phyloP scores from a whole-genome alignment of 2,329 filamentous ascomycete species.

The Penicillium glabrum region DNA sequence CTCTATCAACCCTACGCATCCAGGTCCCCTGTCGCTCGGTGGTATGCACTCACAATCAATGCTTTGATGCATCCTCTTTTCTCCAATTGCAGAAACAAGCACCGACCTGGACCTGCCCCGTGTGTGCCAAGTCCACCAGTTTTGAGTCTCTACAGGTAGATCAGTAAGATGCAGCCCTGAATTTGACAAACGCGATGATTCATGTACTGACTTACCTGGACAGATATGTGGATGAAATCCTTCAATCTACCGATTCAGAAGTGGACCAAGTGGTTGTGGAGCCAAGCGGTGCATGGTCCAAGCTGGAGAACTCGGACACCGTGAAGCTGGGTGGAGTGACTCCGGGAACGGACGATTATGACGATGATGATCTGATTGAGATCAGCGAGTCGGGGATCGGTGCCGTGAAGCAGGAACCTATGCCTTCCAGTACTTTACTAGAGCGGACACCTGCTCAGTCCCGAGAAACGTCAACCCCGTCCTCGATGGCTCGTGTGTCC shows the following conservation, averaged over 20 bases:
- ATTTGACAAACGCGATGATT: background rate
- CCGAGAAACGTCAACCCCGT: slow-evolving; percentile 39
- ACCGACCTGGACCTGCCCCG: slow-evolving; percentile 93
- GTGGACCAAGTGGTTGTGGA: slow-evolving; percentile 88
- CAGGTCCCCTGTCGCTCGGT: slow-evolving; percentile 75
- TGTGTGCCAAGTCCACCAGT: slow-evolving; percentile 80
- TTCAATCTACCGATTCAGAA: slow-evolving; percentile 68
- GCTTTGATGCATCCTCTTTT: slow-evolving; percentile 91
- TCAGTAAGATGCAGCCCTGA: slow-evolving; percentile 58
- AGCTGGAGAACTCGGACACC: slow-evolving; percentile 44
- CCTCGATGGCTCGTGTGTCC: slow-evolving; percentile 35
- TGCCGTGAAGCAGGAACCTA: slow-evolving; percentile 40
- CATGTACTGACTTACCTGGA: background rate
- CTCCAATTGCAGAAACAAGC: slow-evolving; percentile 93
- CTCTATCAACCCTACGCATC: slow-evolving; percentile 82
- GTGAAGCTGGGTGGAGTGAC: slow-evolving; percentile 39
- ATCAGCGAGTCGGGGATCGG: slow-evolving; percentile 41
- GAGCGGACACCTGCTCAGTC: slow-evolving; percentile 37
- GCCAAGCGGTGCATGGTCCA: slow-evolving; percentile 76
- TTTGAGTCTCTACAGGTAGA: slow-evolving; percentile 86
- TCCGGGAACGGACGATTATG: slow-evolving; percentile 45
- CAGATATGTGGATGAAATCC: slow-evolving; percentile 84
- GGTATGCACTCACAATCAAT: slow-evolving; percentile 84
- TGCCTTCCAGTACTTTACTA: slow-evolving; percentile 23
- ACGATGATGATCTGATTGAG: slow-evolving; percentile 49